Conservation (phyloP, 2,329 filamentous ascomycete species). For the Curvularia eragrostidis region DNA sequence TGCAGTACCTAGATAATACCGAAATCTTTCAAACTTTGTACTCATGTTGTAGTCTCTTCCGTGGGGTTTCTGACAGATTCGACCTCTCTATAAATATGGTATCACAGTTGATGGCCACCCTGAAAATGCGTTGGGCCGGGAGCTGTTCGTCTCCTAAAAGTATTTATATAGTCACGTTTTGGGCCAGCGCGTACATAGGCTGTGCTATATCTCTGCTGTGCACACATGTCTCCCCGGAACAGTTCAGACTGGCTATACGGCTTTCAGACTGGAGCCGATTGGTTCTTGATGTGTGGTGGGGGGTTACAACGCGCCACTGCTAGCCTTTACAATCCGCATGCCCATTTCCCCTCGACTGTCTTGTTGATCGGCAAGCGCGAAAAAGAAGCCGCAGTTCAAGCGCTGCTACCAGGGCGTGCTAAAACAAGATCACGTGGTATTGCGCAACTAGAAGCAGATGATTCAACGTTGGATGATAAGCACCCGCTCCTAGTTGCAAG, state of each 20-base stretch:
- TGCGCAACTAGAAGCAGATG: conserved; percentile 7
- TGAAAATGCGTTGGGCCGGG: conserved; percentile 8
- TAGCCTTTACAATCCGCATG: conserved; percentile 8
- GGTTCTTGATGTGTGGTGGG: conserved; percentile 13
- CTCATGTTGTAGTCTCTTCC: neutral
- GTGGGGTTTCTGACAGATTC: neutral
- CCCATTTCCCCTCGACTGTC: conserved; percentile 17
- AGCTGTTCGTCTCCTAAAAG: conserved; percentile 2
- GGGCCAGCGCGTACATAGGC: neutral
- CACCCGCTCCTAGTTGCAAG: conserved; percentile 17
- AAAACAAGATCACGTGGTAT: conserved; percentile 8
- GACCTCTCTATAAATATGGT: conserved; percentile 9
- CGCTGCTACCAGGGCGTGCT: conserved; percentile 6
- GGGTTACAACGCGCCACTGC: conserved; percentile 4
- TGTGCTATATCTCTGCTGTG: neutral
- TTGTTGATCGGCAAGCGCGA: conserved; percentile 13
- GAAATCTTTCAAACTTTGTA: conserved; percentile 8
- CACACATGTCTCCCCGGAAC: conserved; percentile 8
- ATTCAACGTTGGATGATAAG: conserved; percentile 4
- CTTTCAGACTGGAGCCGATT: conserved; percentile 15
- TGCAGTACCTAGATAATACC: conserved; percentile 17
- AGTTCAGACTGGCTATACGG: conserved; percentile 17
- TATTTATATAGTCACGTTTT: conserved; percentile 10
- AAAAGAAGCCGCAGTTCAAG: conserved; percentile 3
- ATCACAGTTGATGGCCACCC: neutral